A percentile compares a stretch with the other conserved stretches of the same genome.
These are phyloP conservation scores for Ehretia macrophylla DNA, from an alignment of 257 asterid species.

Conservation along the genomic window DNA sequence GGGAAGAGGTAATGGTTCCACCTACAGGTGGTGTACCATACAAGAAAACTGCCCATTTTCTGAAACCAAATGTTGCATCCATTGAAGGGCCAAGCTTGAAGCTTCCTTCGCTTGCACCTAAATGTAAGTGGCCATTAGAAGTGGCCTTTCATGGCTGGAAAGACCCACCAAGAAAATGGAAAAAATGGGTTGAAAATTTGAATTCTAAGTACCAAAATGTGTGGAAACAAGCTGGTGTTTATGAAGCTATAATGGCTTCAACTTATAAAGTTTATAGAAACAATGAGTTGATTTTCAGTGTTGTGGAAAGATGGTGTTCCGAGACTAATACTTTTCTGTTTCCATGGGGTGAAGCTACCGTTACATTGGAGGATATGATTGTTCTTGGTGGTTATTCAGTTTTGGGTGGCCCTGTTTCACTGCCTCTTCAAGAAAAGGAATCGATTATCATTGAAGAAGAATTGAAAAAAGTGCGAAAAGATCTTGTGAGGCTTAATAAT, in stretches of 20 bases:
- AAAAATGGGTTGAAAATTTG: constrained; percentile 27
- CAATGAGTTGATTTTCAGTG: constrained; percentile 20
- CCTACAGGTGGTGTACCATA: constrained; percentile 25
- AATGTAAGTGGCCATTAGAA: constrained; percentile 24
- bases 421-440: constrained; percentile 8
- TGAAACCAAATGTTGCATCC: constrained; percentile 20
- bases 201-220: constrained; percentile 6
- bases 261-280: constrained; percentile 7
- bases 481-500: not conserved
- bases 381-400: constrained; percentile 39
- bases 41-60: constrained; percentile 23
- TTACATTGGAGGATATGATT: constrained; percentile 39
- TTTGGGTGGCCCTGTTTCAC: constrained; percentile 23
- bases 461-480: not conserved
- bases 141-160: constrained; percentile 30
- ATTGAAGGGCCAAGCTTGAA: constrained; percentile 19
- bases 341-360: constrained; percentile 47
- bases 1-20: constrained; percentile 34
- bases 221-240: constrained; percentile 32
- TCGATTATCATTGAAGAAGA: not conserved
- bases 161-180: constrained; percentile 19
- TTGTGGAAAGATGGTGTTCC: constrained; percentile 36
- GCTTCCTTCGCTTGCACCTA: constrained; percentile 27
- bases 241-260: constrained; percentile 27
- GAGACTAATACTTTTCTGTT: constrained; percentile 36